Evolutionary conservation across 2,329 filamentous ascomycete species (phyloP), one percentile per base, ranked within the genome.

Genomic region (Stachybotrys chartarum): DNA sequence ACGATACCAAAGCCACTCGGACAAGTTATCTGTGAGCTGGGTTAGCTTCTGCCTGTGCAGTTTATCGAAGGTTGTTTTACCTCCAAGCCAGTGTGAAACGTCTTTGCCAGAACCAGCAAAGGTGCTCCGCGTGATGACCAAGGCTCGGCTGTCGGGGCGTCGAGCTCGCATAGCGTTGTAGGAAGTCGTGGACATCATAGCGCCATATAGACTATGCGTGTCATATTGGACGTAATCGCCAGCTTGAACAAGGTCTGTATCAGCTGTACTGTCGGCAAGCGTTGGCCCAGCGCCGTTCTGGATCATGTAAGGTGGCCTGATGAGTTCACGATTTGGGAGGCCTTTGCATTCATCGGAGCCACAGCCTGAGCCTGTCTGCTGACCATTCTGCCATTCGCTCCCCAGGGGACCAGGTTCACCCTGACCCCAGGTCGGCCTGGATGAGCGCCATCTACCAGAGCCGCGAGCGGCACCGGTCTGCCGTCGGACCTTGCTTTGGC

Each of bases 181-280:
- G 0, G 86, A 88, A 8, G 5, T 81, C 74, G 17, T 76, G 1
- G 85, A 87, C 88, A 91, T 92, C 84, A 90, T 85, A 7, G 82
- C 81, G 1, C 89, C 89, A 67, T 89, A 91, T 1, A 91, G 70
- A 61, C 91, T 91, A 68, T 92, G 89, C 0, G 84, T 88, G 61
- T 92, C 89, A 10, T 63, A 63, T 51, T 64, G 61, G 6, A 57
- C 50, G 5, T 63, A 64, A 0, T 54, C 61, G 5, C 61, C 56
- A 3, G 53, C 56, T 50, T 64, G 62, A 0, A 64, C 57, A 6
- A 64, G 58, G 30, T 64, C 62, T 8, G 62, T 64, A n/a, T 64
- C 60, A 3, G 59, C 55, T 1, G 62, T 64, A 6, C 60, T 57
- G 10, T 64, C 62, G 8, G 62, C 57, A 1, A 64, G 57, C 0